Conservation (phyloP, 2,329 filamentous ascomycete species). For the Pseudocercospora fijiensis region DNA sequence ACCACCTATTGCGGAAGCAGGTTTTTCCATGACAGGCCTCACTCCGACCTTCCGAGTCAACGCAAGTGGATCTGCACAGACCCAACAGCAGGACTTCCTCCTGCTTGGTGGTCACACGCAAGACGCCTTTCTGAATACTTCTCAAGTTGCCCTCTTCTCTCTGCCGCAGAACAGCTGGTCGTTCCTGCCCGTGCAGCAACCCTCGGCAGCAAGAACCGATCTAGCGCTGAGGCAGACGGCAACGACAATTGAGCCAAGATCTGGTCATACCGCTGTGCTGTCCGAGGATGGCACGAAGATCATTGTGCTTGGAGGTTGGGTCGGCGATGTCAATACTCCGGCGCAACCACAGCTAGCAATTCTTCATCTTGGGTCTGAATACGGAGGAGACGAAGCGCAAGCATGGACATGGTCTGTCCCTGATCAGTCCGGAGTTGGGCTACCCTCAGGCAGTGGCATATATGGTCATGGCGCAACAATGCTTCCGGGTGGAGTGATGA, state of each 20-base stretch:
- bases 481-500: slow-evolving; percentile 61
- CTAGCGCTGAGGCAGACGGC: slow-evolving; percentile 50
- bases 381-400: slow-evolving; percentile 52
- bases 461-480: slow-evolving; percentile 63
- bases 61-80: slow-evolving; percentile 55
- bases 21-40: slow-evolving; percentile 77
- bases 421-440: slow-evolving; percentile 45
- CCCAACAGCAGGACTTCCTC: slow-evolving; percentile 75
- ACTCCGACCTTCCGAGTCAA: slow-evolving; percentile 67
- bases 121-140: slow-evolving; percentile 89
- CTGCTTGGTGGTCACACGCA: slow-evolving; percentile 83
- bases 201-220: slow-evolving; percentile 52
- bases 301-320: slow-evolving; percentile 86
- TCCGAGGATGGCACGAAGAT: slow-evolving; percentile 75
- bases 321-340: slow-evolving; percentile 72
- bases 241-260: slow-evolving; percentile 68
- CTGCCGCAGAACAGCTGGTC: slow-evolving; percentile 85
- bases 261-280: slow-evolving; percentile 82
- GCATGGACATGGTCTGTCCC: slow-evolving; percentile 72
- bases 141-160: slow-evolving; percentile 80
- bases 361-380: slow-evolving; percentile 71
- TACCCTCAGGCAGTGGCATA: slow-evolving; percentile 49
- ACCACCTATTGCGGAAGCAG: slow-evolving; percentile 76
- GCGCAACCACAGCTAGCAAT: slow-evolving; percentile 80
- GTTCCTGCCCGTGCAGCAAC: slow-evolving; percentile 66